Percentiles rank a stretch among this genome's conserved stretches.
These are phyloP conservation scores for Xylona heveae DNA, from an alignment of 495 filamentous ascomycete species.

Conservation along the genomic window DNA sequence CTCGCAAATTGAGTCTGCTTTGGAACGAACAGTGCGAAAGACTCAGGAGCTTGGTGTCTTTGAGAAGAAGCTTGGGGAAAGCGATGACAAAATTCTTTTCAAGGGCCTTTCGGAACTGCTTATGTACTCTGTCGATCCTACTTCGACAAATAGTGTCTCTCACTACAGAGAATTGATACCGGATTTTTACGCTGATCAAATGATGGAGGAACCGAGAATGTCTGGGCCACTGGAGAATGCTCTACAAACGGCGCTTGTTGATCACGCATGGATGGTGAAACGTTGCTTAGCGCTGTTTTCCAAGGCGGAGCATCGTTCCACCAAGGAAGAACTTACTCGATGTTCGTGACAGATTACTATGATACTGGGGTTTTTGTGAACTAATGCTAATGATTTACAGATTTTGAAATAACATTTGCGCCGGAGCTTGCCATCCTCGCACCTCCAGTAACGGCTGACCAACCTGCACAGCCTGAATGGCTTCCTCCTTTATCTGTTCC, in stretches of 20 bases:
- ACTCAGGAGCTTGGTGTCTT: slow-evolving; percentile 60
- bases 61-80: slow-evolving; percentile 53
- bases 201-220: slow-evolving; percentile 27
- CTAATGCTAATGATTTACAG: slow-evolving; percentile 11
- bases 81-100: slow-evolving; percentile 44
- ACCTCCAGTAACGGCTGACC: slow-evolving; percentile 12
- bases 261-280: slow-evolving; percentile 75
- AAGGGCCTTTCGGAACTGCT: slow-evolving; percentile 57
- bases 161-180: slow-evolving; percentile 17
- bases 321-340: neutral
- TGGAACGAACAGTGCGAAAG: slow-evolving; percentile 82
- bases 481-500: slow-evolving; percentile 22
- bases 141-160: too few species aligned
- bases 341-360: neutral
- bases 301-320: neutral
- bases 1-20: slow-evolving; percentile 61
- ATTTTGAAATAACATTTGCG: slow-evolving; percentile 39
- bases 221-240: slow-evolving; percentile 63
- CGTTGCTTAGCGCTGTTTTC: slow-evolving; percentile 50
- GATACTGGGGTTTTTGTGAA: neutral
- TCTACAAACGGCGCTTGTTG: slow-evolving; percentile 64
- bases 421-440: slow-evolving; percentile 35
- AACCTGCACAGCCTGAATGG: slow-evolving; percentile 15
- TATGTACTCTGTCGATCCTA: slow-evolving; percentile 45
- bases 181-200: slow-evolving; percentile 22